Percentiles rank a stretch among this genome's conserved stretches.
Conservation (phyloP, 2,329 filamentous ascomycete genomes). For the Penicillium sp. region DNA sequence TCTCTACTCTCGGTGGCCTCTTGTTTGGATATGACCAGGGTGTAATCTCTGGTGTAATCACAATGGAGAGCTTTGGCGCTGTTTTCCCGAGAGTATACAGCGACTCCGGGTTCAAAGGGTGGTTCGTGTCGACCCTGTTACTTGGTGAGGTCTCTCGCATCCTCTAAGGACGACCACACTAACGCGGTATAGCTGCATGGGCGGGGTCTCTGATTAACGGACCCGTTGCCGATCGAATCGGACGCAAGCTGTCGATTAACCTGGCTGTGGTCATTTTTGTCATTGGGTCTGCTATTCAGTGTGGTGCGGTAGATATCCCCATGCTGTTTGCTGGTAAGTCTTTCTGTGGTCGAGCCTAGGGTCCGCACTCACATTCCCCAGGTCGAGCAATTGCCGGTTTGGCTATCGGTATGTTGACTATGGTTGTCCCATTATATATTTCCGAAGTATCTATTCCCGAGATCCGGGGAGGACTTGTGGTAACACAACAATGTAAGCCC, state of each 20-base stretch:
- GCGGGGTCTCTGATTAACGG: conserved; percentile 48
- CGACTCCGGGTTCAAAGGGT: conserved; percentile 49
- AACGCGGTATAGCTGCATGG: conserved; percentile 42
- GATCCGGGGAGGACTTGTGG: conserved; percentile 37
- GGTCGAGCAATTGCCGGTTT: conserved; percentile 46
- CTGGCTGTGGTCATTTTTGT: conserved; percentile 52
- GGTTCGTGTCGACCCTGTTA: conserved; percentile 51
- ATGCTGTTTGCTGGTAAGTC: conserved; percentile 46
- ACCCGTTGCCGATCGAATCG: conserved; percentile 50
- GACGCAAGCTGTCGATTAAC: conserved; percentile 50
- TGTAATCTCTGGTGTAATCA: conserved; percentile 47
- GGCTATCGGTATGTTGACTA: conserved; percentile 42
- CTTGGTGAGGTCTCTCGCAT: conserved; percentile 30
- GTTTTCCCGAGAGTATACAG: conserved; percentile 40
- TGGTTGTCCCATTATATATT: conserved; percentile 53
- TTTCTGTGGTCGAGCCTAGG: conserved; percentile 2
- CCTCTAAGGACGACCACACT: neutral
- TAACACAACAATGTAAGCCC: conserved; percentile 36
- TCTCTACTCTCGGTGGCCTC: conserved; percentile 43
- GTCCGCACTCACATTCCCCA: neutral
- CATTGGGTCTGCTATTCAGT: conserved; percentile 48
- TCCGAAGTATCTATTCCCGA: conserved; percentile 45
- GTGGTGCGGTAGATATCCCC: conserved; percentile 38
- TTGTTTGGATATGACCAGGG: conserved; percentile 51
- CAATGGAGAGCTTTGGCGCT: conserved; percentile 46